Percentiles rank a stretch among this genome's conserved stretches.
Conservation (phyloP, 345 rosid genomes). For the Brassica rapa region DNA sequence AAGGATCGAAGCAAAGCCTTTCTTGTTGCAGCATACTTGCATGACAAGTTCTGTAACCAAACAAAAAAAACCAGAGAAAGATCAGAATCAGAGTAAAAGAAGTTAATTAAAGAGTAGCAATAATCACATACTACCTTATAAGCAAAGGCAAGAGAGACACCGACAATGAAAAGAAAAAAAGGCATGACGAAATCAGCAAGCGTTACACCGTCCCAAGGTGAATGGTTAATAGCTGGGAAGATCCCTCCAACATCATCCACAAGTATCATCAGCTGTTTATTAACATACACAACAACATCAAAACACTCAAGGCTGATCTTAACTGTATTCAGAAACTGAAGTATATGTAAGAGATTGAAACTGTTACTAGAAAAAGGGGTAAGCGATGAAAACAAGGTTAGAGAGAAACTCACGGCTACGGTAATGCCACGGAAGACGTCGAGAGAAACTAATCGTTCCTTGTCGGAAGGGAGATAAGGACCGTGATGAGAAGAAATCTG, state of each 20-base stretch:
- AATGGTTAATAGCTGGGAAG: conserved; percentile 79
- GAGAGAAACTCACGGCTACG: conserved; percentile 36
- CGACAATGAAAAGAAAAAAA: conserved; percentile 86
- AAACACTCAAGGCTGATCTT: too few relatives aligned
- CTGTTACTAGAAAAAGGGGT: not conserved
- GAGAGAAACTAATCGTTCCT: conserved; percentile 56
- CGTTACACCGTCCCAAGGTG: conserved; percentile 89
- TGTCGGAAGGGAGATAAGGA: conserved; percentile 26
- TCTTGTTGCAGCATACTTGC: conserved; percentile 60
- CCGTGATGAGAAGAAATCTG: conserved; percentile 31
- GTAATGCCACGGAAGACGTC: conserved; percentile 82
- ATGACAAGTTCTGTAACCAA: conserved; percentile 52
- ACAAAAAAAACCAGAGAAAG: not conserved
- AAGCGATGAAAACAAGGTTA: conserved; percentile 4
- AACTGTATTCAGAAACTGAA: too few relatives aligned
- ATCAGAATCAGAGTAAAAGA: not conserved
- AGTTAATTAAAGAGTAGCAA: not conserved
- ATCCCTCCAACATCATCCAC: conserved; percentile 85
- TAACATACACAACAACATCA: too few relatives aligned
- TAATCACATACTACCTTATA: conserved; percentile 55
- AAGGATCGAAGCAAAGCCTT: conserved; percentile 61
- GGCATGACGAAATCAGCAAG: conserved; percentile 96
- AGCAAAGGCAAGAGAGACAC: conserved; percentile 71
- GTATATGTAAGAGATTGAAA: not conserved
- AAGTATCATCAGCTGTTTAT: conserved; percentile 80